Evolutionary conservation across 1,284 basidiomycete genomes (phyloP), one percentile per base, ranked within the genome.

Genomic region (Phellinidium pouzarii): DNA sequence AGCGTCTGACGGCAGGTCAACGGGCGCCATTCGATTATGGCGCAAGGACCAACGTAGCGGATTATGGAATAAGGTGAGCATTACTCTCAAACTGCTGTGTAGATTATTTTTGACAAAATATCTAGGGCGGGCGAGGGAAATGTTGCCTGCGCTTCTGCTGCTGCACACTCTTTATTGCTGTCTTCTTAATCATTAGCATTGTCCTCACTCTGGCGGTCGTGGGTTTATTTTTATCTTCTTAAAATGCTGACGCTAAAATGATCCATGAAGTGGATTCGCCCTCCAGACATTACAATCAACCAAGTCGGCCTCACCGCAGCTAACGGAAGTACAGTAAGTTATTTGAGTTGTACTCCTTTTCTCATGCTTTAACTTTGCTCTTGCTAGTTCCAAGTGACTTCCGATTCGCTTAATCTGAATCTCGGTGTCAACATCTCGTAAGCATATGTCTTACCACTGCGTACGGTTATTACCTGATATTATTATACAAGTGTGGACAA

Each of bases 191-290:
- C 44, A 62, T 89, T 57, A 79, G 84, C 69, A 79, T 91, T 45
- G 59, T 90, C 14, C 73, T 93, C 19, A 71, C 87, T 0, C 75
- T 93, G 37, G 75, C 78, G 5, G 64, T 93, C 66, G 91, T 93
- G 62, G 66, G 80, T 71, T 9, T 6, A 2, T 17, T 25, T 47
- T 48, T 23, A 38, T 29, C 17, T 44, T 48, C 8, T 23, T 2
- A 43, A 20, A 41, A 11, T n/a, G 6, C 23, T 5, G 11, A 20
- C 4, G 17, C 41, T 20, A 29, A 14, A n/a, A 11, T 40, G 45
- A 22, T 50, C 27, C 31, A 7, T 36, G 26, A 54, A 93, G 91
- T 94, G 84, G 79, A 75, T 89, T 48, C 79, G 82, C 26, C 91
- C 91, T 4, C 91, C 91, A 0, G 78, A 80, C 56, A 71, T 93